Base-by-base conservation (phyloP, 2,329 filamentous ascomycete species). In the Huntiella decipiens region DNA sequence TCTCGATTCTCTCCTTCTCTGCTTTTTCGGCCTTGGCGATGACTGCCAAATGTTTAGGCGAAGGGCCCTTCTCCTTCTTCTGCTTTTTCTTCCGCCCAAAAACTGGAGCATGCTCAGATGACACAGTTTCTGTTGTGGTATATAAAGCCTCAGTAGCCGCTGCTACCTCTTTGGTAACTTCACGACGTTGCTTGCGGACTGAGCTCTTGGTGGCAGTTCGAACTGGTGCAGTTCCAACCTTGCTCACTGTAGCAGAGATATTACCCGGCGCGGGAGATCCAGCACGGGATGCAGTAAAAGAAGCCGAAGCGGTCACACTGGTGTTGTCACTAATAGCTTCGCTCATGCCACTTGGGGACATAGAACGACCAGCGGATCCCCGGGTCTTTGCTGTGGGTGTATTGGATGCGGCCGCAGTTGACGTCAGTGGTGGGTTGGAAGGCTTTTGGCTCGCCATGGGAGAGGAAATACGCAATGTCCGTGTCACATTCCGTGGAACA, bases 81-180 rank as follows among this genome's bases (percentile, higher is more conserved):
- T 82, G 74, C 63, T 88, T 91, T 67, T 85, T 88, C 66, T 86
- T 86, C 44, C 83, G 74, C 32, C 81, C 81, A 42, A 85, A 59
- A 36, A 92, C 80, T 0, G 84, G 83, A 5, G 76, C 83, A 52
- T 74, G 71, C 4, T 34, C 38, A 16, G n/a, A 38, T 41, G 67
- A 66, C 51, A 71, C 55, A 1, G 62, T 53, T 50, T 74, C 71
- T 3, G 61, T 63, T 10, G 38, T 42, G 12, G n/a, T 43, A 42
- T 67, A 66, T 51, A 71, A 55, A 1, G 62, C 54, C 51, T 74
- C 71, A 3, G 61, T 63, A 13, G 66, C 68, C 2, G 68, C 70
- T 47, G 81, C 77, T 54, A 77, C 74, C 55, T 77, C 80, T 49
- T 74, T 64, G 11, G 45, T 43, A 13, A 70, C 71, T 51, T 80